These are phyloP conservation scores for Beverwykella pulmonaria DNA, from an alignment of 495 filamentous ascomycete species.

Conservation along the genomic window DNA sequence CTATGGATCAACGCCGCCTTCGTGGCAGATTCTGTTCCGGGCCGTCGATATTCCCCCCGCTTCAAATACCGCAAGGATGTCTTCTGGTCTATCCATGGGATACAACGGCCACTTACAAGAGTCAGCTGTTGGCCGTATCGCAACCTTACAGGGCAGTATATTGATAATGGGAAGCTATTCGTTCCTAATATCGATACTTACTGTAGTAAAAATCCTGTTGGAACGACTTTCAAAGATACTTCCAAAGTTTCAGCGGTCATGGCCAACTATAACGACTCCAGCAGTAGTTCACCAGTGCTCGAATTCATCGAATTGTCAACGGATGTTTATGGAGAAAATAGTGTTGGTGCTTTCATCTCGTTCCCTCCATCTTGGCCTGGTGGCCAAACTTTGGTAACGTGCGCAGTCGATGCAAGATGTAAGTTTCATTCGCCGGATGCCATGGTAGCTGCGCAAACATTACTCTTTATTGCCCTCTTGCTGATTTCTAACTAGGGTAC, in stretches of 20 bases:
- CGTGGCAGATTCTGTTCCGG: not conserved
- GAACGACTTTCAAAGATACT: not conserved
- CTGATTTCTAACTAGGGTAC: too few species aligned
- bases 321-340: not conserved
- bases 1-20: slow-evolving; percentile 10
- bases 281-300: not conserved
- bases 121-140: not conserved
- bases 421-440: too few species aligned
- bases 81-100: not conserved
- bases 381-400: slow-evolving; percentile 4
- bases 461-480: too few species aligned
- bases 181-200: not conserved
- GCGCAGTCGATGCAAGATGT: slow-evolving; percentile 7
- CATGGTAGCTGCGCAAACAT: too few species aligned
- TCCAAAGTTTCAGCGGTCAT: not conserved
- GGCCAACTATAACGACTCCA: not conserved
- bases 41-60: not conserved
- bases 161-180: not conserved
- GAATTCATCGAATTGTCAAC: not conserved
- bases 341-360: not conserved
- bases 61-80: slow-evolving; percentile 11
- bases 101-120: slow-evolving; percentile 3
- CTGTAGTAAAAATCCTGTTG: not conserved
- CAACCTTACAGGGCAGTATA: not conserved
- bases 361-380: slow-evolving; percentile 14